These are phyloP conservation scores for Calonectria honghensis DNA, from an alignment of 2,329 filamentous ascomycete species.

Conservation along the genomic window DNA sequence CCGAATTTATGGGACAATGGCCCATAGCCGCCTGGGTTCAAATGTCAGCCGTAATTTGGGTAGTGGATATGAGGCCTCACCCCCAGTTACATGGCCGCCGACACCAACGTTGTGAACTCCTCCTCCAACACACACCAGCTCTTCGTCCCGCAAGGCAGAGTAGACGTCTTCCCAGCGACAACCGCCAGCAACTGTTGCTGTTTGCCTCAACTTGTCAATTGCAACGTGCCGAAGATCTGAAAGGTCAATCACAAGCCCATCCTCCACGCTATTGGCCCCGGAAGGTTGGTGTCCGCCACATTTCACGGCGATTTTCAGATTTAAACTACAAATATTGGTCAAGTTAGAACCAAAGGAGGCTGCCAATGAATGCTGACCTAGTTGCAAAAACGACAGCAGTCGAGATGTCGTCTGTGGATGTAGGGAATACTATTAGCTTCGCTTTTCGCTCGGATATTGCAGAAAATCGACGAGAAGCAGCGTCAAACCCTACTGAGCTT, in stretches of 20 bases:
- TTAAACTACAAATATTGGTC: neutral
- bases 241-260: conserved; percentile 5
- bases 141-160: neutral
- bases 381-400: neutral
- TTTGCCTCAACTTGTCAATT: neutral
- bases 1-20: conserved; percentile 3
- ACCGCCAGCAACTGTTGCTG: neutral
- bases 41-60: neutral
- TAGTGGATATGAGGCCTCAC: neutral
- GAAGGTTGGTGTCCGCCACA: conserved; percentile 1
- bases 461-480: conserved; percentile 1
- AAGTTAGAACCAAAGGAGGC: too few species aligned
- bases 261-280: neutral
- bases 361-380: neutral
- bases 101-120: conserved; percentile 3
- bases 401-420: neutral
- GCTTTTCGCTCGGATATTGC: neutral
- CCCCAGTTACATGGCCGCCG: conserved; percentile 7
- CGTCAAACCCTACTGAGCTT: neutral
- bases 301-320: neutral
- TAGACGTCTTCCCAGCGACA: conserved; percentile 9
- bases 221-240: neutral
- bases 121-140: neutral
- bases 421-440: neutral
- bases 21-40: neutral